These are phyloP conservation scores for Leptographium wingfieldii DNA, from an alignment of 2,329 filamentous ascomycete genomes.

Conservation along the genomic window DNA sequence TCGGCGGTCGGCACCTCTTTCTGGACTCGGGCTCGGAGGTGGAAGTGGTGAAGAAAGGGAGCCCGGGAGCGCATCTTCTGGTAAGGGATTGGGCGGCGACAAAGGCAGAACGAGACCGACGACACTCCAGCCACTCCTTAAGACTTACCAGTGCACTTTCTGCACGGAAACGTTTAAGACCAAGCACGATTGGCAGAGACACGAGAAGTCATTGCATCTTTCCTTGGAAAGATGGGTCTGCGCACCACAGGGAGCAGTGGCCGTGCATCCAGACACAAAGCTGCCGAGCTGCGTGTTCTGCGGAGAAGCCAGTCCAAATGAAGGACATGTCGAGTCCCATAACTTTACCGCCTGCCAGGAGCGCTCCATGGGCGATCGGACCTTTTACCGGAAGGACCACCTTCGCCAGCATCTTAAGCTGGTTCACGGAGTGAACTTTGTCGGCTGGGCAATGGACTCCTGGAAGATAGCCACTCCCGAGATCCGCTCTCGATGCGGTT, in stretches of 20 bases:
- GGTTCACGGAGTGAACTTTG: slow-evolving; percentile 49
- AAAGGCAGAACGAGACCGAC: slow-evolving; percentile 9
- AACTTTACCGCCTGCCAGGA: slow-evolving; percentile 55
- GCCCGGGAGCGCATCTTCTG: not conserved
- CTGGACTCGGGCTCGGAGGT: not conserved
- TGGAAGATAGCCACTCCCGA: slow-evolving; percentile 50
- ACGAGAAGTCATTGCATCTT: slow-evolving; percentile 54
- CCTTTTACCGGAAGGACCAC: slow-evolving; percentile 55
- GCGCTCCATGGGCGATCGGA: slow-evolving; percentile 46
- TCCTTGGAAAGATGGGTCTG: slow-evolving; percentile 57
- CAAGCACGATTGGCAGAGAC: slow-evolving; percentile 58
- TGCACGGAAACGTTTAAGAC: slow-evolving; percentile 56
- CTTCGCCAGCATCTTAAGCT: slow-evolving; percentile 53
- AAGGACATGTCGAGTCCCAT: slow-evolving; percentile 44
- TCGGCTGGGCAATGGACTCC: slow-evolving; percentile 49
- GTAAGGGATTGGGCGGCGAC: slow-evolving; percentile 22
- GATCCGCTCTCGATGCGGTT: slow-evolving; percentile 52
- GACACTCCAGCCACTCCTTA: slow-evolving; percentile 29
- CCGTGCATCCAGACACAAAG: slow-evolving; percentile 47
- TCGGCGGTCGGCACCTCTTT: slow-evolving; percentile 24
- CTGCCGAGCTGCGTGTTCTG: slow-evolving; percentile 47
- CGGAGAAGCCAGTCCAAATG: slow-evolving; percentile 39
- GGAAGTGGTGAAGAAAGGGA: slow-evolving; percentile 1
- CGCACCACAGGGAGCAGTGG: slow-evolving; percentile 41
- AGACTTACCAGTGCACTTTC: slow-evolving; percentile 55